phyloP scores from a whole-genome alignment of 768 basidiomycete species.

The Hortiboletus flavorubellus region DNA sequence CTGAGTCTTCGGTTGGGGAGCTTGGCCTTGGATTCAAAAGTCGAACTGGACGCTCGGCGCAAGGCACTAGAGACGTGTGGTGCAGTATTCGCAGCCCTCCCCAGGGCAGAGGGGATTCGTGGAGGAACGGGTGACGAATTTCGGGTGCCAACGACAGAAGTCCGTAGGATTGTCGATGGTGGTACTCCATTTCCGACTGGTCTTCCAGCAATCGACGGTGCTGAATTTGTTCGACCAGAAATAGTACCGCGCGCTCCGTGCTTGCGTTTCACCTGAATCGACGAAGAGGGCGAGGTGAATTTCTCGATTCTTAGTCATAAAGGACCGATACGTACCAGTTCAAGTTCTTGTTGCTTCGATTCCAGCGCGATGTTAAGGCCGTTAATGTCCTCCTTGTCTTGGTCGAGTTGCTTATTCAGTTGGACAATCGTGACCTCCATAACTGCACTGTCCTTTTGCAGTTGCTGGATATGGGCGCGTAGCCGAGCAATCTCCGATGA shows the following conservation, averaged over 20 bases:
- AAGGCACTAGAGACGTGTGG: slow-evolving; percentile 12
- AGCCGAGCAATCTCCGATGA: slow-evolving; percentile 58
- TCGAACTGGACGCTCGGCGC: slow-evolving; percentile 32
- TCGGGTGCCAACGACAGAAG: slow-evolving; percentile 28
- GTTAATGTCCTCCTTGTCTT: slow-evolving; percentile 72
- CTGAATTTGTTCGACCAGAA: slow-evolving; percentile 49
- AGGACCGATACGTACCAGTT: slow-evolving; percentile 56
- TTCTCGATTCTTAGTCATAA: neutral
- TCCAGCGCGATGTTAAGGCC: slow-evolving; percentile 92
- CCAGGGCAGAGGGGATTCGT: slow-evolving; percentile 33
- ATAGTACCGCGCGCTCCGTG: slow-evolving; percentile 55
- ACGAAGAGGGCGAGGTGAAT: slow-evolving; percentile 3
- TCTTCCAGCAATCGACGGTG: slow-evolving; percentile 22
- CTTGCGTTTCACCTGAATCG: slow-evolving; percentile 58
- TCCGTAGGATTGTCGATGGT: slow-evolving; percentile 34
- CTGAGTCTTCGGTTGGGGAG: slow-evolving; percentile 32
- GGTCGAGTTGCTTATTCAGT: slow-evolving; percentile 59
- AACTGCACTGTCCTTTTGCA: slow-evolving; percentile 80
- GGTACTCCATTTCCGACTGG: slow-evolving; percentile 51
- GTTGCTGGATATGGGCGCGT: slow-evolving; percentile 58
- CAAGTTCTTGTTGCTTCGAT: slow-evolving; percentile 92
- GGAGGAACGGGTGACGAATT: slow-evolving; percentile 38
- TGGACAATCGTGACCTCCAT: slow-evolving; percentile 80
- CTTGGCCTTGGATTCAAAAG: slow-evolving; percentile 34
- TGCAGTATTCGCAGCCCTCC: slow-evolving; percentile 16